Base-by-base conservation (phyloP, 2,329 filamentous ascomycete species). In the Claviceps monticola region DNA sequence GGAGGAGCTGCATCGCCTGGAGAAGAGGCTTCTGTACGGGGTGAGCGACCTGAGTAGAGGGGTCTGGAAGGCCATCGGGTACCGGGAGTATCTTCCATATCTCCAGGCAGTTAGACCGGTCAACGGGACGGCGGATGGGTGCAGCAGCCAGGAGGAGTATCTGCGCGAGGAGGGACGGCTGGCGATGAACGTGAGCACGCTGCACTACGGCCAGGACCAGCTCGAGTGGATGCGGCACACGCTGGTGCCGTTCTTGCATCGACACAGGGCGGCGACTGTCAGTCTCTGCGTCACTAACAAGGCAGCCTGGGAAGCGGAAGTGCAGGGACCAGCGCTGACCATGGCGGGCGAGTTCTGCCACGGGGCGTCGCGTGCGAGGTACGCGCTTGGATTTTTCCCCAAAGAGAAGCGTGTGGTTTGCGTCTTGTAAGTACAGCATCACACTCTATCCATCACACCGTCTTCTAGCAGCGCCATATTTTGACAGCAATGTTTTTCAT, bases 141-240 rank as follows among this genome's bases (percentile, higher is more conserved):
- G 16, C 13, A 23, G 11, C 9, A 29, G 26, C 43, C n/a, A 16
- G 43, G 46, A 34, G 0, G 36, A n/a, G 4, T 4, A 44, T 8
- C 17, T 49, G 5, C 26, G 26, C 17, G 29, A 49, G 7, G 9
- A 49, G 48, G 48, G 26, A 42, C 26, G 48, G 13, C 6, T 6
- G 3, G 7, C 19, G n/a, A 38, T 50, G 41, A 16, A 38, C 26
- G 49, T 42, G 17, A 50, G 23, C 39, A 50, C 49, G 7, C 14
- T 50, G 9, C 49, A 29, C 11, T 50, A 50, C 42, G 49, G 49
- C 19, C 49, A 38, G 42, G 13, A 42, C 41, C 49, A 50, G 49
- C 49, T 50, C 16, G 41, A 50, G 21, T 50, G 49, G 49, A 46
- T 46, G 11, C 42, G 42, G 8, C 41, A 50, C 29, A 50, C 41